Conservation (phyloP, 805 yeast genomes). For the Cyberlindnera americana region DNA sequence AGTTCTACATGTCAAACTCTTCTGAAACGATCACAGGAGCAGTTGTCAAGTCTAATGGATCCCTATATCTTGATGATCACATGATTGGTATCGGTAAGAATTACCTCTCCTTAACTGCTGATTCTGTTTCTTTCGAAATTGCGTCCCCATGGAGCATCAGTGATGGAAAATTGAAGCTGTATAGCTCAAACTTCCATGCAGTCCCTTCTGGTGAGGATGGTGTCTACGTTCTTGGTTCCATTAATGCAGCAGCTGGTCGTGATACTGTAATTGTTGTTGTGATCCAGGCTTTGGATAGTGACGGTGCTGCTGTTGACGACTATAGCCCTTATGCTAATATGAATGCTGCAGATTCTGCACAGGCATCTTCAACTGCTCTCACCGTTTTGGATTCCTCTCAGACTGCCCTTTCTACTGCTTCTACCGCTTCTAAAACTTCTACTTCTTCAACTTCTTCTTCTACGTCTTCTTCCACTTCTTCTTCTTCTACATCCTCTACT, state of each 20-base stretch:
- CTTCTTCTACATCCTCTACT: not conserved
- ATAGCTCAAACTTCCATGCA: slow-evolving; percentile 20
- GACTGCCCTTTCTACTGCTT: not conserved
- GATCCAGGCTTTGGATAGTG: slow-evolving; percentile 10
- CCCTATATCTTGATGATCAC: slow-evolving; percentile 5
- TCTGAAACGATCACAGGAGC: slow-evolving; percentile 3
- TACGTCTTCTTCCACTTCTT: not conserved
- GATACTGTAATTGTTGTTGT: slow-evolving; percentile 8
- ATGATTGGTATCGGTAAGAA: slow-evolving; percentile 20
- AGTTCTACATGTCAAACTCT: slow-evolving; percentile 7
- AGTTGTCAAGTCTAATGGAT: slow-evolving; percentile 10
- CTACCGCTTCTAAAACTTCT: not conserved
- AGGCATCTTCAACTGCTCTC: not conserved
- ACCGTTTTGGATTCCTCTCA: slow-evolving; percentile 1
- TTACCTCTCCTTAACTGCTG: slow-evolving; percentile 11
- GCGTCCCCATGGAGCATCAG: slow-evolving; percentile 17
- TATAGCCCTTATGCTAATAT: slow-evolving; percentile 4
- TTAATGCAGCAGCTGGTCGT: slow-evolving; percentile 19
- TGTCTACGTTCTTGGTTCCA: slow-evolving; percentile 17
- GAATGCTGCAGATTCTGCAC: slow-evolving; percentile 2
- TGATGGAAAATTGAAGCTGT: slow-evolving; percentile 17
- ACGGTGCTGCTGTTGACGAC: slow-evolving; percentile 5
- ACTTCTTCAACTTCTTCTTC: not conserved
- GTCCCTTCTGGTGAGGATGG: slow-evolving; percentile 19
- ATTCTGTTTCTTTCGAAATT: slow-evolving; percentile 8